These are phyloP conservation scores for Leccinellum albellum DNA, from an alignment of 768 basidiomycete genomes.

Conservation along the genomic window DNA sequence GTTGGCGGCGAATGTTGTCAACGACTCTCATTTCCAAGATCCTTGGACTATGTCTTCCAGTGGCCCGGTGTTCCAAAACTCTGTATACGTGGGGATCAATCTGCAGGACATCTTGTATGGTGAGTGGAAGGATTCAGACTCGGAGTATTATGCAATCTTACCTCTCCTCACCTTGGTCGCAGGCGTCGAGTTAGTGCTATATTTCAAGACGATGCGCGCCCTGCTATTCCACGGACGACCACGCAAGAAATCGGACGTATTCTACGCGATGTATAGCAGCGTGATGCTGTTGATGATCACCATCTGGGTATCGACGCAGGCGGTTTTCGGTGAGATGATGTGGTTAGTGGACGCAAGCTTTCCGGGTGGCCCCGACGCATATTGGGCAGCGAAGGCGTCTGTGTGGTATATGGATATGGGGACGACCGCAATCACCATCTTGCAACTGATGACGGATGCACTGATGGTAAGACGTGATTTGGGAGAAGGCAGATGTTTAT, in stretches of 20 bases:
- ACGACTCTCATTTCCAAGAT: background rate
- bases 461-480: slow-evolving; percentile 31
- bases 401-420: slow-evolving; percentile 32
- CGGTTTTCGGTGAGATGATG: slow-evolving; percentile 32
- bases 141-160: background rate
- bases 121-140: background rate
- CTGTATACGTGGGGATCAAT: slow-evolving; percentile 25
- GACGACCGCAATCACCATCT: slow-evolving; percentile 23
- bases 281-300: slow-evolving; percentile 32
- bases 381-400: slow-evolving; percentile 25
- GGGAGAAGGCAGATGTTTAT: background rate
- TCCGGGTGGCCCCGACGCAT: slow-evolving; percentile 35
- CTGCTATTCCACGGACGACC: slow-evolving; percentile 4
- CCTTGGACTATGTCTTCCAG: slow-evolving; percentile 15
- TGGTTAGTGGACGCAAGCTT: slow-evolving; percentile 33
- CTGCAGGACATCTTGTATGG: slow-evolving; percentile 26
- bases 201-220: slow-evolving; percentile 22
- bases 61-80: slow-evolving; percentile 17
- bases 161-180: background rate
- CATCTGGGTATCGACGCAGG: slow-evolving; percentile 27
- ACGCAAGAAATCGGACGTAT: slow-evolving; percentile 8
- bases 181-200: slow-evolving; percentile 26
- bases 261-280: slow-evolving; percentile 26
- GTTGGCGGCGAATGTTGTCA: background rate
- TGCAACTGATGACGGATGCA: slow-evolving; percentile 36